Conservation (phyloP, 352 stramenopile species). For the Pelagophyceae sp. region DNA sequence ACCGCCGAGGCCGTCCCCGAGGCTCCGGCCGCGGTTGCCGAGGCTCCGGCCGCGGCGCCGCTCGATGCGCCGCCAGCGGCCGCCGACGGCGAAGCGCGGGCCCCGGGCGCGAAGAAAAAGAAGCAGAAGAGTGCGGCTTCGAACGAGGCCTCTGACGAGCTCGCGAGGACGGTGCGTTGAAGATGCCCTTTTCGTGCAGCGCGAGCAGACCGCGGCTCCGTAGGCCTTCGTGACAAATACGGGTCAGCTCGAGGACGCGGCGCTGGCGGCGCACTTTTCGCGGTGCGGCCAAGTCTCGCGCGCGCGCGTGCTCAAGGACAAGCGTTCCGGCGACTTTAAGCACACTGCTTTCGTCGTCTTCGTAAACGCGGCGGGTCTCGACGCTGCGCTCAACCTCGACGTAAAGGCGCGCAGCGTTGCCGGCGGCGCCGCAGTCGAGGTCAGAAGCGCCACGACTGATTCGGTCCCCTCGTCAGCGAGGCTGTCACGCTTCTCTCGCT, state of each 20-base stretch:
- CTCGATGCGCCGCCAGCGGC: too few relatives aligned
- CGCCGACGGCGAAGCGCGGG: too few relatives aligned
- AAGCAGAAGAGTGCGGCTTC: background rate
- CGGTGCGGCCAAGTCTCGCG: background rate
- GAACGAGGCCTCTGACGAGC: background rate
- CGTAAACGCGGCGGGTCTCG: background rate
- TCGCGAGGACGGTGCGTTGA: background rate
- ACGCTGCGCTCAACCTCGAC: background rate
- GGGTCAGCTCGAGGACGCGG: background rate
- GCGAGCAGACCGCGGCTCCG: too few relatives aligned
- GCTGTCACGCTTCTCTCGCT: too few relatives aligned
- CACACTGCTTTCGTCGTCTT: background rate
- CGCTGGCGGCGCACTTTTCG: background rate
- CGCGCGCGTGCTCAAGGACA: background rate
- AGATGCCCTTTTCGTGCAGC: too few relatives aligned
- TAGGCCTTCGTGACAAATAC: background rate
- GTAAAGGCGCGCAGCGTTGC: background rate
- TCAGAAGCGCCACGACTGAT: too few relatives aligned
- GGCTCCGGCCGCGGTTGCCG: too few relatives aligned
- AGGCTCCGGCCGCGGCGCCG: too few relatives aligned
- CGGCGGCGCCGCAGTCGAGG: too few relatives aligned
- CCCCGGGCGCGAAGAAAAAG: too few relatives aligned
- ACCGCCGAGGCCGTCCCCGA: too few relatives aligned
- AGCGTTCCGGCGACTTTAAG: background rate
- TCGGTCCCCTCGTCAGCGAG: too few relatives aligned